Evolutionary conservation across 2,329 filamentous ascomycete genomes (phyloP), one percentile per base, ranked within the genome.

Genomic region (Didymella sp.): DNA sequence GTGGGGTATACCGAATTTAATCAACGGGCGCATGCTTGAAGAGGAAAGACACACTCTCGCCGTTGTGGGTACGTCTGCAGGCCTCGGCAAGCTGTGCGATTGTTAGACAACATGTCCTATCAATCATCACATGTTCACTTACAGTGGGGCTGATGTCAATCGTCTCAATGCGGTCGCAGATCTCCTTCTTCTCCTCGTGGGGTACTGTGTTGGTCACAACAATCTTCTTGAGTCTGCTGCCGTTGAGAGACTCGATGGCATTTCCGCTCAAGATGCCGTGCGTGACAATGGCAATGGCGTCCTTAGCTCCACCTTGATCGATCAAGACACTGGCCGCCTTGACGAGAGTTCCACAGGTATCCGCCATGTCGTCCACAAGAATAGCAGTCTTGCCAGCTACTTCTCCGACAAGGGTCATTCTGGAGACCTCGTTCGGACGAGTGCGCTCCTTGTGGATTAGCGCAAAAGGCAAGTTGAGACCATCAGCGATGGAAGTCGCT

Each of bases 391-490:
- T 95, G 79, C 91, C 90, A 65, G 87, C 85, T 43, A 98, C 95
- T 64, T 96, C 92, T 65, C 95, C 95, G 47, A 98, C 94, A n/a
- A 99, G 88, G 0, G 92, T 91, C 92, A 96, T 96, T 69, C 91
- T 89, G 9, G 90, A 92, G 59, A 96, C 92, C 73, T 96, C 92
- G 71, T 96, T 96, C 11, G 88, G 88, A n/a, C 91, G 87, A 6
- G 92, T 90, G 56, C 93, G 90, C 79, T 97, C 94, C 81, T 98
- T 97, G 84, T 97, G 93, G 67, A 98, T 98, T 51, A 98, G 86
- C 8, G 94, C 94, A 76, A 98, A 97, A 59, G 88, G 89, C 44
- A 93, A 87, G 73, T 96, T 92, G 59, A 98, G 85, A 45, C 91
- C 89, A 77, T 97, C 94, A 55, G 94, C 94, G 64, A 98, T 96